Evolutionary conservation across 768 basidiomycete species (phyloP).

Genomic region (Hirschioporus abietinus): DNA sequence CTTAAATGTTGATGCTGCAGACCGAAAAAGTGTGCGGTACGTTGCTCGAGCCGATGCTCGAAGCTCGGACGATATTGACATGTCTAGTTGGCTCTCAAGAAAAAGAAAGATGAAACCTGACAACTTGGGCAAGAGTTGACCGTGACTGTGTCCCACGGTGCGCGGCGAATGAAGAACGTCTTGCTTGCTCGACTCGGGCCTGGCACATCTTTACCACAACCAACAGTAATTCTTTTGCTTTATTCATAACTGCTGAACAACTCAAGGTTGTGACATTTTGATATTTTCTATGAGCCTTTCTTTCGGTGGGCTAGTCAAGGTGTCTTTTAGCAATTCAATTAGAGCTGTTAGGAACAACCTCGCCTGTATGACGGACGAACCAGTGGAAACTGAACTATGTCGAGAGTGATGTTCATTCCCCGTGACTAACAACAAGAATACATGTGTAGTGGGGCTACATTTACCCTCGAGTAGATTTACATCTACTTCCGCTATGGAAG

Average conservation of each 20-base stretch:
- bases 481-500: not conserved
- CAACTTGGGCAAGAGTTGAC: not conserved
- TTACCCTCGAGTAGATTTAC: not conserved
- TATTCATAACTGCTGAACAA: no score
- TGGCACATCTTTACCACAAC: no score
- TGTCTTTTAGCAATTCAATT: no score
- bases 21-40: conserved; percentile 67
- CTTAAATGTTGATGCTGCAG: conserved; percentile 59
- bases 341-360: not conserved
- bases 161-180: no score
- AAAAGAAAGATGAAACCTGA: not conserved
- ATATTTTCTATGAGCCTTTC: no score
- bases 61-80: conserved; percentile 54
- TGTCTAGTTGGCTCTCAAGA: conserved; percentile 18
- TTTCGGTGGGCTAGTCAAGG: no score
- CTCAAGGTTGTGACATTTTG: no score
- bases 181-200: no score
- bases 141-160: not conserved
- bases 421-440: not conserved
- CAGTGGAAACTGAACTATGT: not conserved
- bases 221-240: no score
- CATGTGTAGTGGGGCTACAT: not conserved
- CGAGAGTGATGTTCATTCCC: not conserved
- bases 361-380: not conserved
- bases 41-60: conserved; percentile 65